These are phyloP conservation scores for Annona squamosa DNA, from an alignment of 164 flowering plant species.

Conservation along the genomic window DNA sequence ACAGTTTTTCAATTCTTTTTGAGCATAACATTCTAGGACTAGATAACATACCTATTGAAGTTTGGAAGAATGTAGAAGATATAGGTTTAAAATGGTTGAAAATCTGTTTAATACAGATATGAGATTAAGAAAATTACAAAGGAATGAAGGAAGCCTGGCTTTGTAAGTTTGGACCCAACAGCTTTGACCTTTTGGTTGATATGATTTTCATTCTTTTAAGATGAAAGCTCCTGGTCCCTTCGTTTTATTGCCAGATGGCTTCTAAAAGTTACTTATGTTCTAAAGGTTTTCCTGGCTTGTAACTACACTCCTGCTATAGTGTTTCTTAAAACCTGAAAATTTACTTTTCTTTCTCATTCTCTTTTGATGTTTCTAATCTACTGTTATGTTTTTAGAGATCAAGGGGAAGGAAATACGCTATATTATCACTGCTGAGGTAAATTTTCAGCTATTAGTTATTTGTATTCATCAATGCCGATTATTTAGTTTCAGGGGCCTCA, in stretches of 20 bases:
- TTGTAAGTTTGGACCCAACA: not conserved
- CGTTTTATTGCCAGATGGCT: not conserved
- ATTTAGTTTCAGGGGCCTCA: too few species aligned
- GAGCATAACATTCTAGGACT: too few species aligned
- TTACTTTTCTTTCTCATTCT: not conserved
- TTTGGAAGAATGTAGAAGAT: too few species aligned
- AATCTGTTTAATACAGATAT: too few species aligned
- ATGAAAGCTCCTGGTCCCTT: not conserved
- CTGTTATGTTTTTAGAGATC: slow-evolving; percentile 18
- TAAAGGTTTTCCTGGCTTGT: not conserved
- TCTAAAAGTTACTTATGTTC: not conserved
- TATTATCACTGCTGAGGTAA: slow-evolving; percentile 45
- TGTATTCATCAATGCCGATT: not conserved
- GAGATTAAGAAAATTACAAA: too few species aligned
- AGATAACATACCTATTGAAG: too few species aligned
- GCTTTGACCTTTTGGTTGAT: not conserved
- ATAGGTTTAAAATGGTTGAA: too few species aligned
- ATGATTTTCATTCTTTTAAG: not conserved
- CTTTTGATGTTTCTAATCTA: not conserved
- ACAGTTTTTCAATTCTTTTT: too few species aligned
- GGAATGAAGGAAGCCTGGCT: too few species aligned
- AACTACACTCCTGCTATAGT: not conserved
- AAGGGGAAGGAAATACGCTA: slow-evolving; percentile 36
- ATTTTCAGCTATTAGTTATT: slow-evolving; percentile 5
- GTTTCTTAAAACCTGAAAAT: not conserved